Percentiles rank a stretch among this genome's conserved stretches.
Evolutionary conservation across 192 early-diverging fungal genomes (phyloP).

Genomic region (Powellomyces hirtus): DNA sequence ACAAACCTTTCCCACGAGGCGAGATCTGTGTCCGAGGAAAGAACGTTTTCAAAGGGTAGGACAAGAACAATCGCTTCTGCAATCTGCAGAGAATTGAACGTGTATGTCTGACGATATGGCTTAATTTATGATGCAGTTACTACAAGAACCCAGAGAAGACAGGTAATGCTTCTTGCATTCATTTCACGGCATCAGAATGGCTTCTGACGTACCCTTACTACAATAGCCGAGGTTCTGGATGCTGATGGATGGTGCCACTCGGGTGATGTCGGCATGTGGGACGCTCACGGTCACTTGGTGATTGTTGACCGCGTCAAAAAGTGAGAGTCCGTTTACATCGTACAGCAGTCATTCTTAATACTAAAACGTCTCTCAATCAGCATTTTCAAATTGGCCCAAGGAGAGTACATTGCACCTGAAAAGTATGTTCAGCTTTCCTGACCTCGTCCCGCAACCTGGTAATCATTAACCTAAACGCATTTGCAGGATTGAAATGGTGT

Average conservation of each 20-base stretch:
- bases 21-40: constrained; percentile 76
- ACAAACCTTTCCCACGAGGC: constrained; percentile 89
- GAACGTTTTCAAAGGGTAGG: constrained; percentile 60
- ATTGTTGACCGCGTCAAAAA: constrained; percentile 59
- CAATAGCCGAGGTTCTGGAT: constrained; percentile 39
- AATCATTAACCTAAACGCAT: not conserved
- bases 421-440: constrained; percentile 16
- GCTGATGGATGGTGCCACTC: constrained; percentile 48
- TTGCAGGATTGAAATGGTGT: constrained; percentile 22
- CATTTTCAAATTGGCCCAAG: constrained; percentile 63
- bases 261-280: constrained; percentile 54
- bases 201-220: not conserved
- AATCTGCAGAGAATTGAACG: constrained; percentile 81
- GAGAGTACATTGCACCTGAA: constrained; percentile 88
- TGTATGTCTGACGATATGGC: too few species aligned
- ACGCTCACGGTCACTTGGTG: constrained; percentile 39
- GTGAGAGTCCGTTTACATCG: too few species aligned
- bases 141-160: constrained; percentile 50
- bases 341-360: too few species aligned
- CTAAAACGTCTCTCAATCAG: too few species aligned
- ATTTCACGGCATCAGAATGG: too few species aligned
- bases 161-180: not conserved
- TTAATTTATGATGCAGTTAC: constrained; percentile 67
- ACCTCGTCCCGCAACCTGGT: too few species aligned
- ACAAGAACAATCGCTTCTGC: too few species aligned